These are phyloP conservation scores for Fibroporia radiculosa DNA, from an alignment of 768 basidiomycete genomes.

Conservation along the genomic window DNA sequence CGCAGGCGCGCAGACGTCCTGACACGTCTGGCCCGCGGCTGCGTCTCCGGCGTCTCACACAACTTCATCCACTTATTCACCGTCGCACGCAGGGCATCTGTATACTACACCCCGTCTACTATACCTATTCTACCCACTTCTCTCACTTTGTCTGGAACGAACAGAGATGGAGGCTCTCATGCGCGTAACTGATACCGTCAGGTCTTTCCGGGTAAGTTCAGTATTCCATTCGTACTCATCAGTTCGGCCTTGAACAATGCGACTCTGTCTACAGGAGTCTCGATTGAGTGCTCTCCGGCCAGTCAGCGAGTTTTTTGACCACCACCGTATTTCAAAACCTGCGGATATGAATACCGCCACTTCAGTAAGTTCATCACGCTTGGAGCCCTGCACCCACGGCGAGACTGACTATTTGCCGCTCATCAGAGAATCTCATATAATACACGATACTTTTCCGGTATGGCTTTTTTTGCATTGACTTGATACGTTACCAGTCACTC, in stretches of 20 bases:
- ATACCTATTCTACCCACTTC: background rate
- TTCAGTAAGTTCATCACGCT: slow-evolving; percentile 53
- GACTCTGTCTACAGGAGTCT: slow-evolving; percentile 52
- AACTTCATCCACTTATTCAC: slow-evolving; percentile 7
- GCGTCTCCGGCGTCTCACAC: background rate
- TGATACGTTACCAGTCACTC: no score
- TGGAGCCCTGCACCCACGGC: background rate
- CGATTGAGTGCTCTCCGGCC: slow-evolving; percentile 68
- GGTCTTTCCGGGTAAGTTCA: slow-evolving; percentile 56
- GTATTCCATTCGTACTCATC: slow-evolving; percentile 2
- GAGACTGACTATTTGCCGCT: background rate
- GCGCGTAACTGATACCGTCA: slow-evolving; percentile 61
- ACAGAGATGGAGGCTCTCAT: slow-evolving; percentile 54
- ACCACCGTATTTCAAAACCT: slow-evolving; percentile 76
- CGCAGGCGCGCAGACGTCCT: slow-evolving; percentile 6
- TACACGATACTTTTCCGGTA: slow-evolving; percentile 82
- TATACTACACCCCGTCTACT: background rate
- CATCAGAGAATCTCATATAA: slow-evolving; percentile 87
- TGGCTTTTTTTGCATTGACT: slow-evolving; percentile 6
- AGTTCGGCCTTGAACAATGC: background rate
- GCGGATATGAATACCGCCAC: slow-evolving; percentile 75
- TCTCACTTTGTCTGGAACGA: background rate
- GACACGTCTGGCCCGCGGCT: slow-evolving; percentile 1
- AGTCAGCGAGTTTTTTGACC: slow-evolving; percentile 76
- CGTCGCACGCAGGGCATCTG: slow-evolving; percentile 1